Evolutionary conservation across 2,329 filamentous ascomycete species (phyloP).

Genomic region (Aspergillus sp.): DNA sequence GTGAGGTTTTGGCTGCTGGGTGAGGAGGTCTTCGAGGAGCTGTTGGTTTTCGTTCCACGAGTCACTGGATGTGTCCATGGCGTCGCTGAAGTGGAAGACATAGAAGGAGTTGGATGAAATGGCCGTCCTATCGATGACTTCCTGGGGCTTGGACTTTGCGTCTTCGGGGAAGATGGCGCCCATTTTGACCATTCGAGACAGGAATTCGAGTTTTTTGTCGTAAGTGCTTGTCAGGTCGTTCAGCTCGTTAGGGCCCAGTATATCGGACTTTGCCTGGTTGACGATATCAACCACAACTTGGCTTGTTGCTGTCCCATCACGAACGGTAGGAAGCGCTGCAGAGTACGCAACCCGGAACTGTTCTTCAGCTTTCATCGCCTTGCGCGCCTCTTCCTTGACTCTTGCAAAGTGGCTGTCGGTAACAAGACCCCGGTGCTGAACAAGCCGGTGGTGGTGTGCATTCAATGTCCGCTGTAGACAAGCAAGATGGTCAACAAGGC

Average conservation of each 20-base stretch:
- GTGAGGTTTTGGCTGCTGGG: background rate
- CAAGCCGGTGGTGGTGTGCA: background rate
- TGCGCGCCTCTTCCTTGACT: background rate
- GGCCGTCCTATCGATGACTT: background rate
- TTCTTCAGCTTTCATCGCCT: background rate
- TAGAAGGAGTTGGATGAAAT: background rate
- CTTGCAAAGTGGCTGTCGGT: background rate
- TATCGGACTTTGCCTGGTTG: background rate
- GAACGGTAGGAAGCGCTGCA: background rate
- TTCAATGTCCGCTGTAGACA: background rate
- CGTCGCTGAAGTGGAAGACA: conserved; percentile 2
- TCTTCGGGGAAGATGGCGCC: background rate
- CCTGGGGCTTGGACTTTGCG: background rate
- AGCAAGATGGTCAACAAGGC: background rate
- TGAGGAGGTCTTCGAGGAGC: background rate
- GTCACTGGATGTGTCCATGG: background rate
- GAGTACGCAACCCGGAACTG: background rate
- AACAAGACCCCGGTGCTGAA: background rate
- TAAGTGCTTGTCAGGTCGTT: background rate
- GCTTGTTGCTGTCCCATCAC: background rate
- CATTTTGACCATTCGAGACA: background rate
- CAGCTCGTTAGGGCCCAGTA: background rate
- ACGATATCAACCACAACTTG: background rate
- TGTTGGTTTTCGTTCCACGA: background rate
- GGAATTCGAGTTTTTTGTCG: conserved; percentile 2